A percentile compares a stretch with the other conserved stretches of the same genome.
These are phyloP conservation scores for Umbelopsis sp. DNA, from an alignment of 371 early-diverging fungal genomes.

Conservation along the genomic window DNA sequence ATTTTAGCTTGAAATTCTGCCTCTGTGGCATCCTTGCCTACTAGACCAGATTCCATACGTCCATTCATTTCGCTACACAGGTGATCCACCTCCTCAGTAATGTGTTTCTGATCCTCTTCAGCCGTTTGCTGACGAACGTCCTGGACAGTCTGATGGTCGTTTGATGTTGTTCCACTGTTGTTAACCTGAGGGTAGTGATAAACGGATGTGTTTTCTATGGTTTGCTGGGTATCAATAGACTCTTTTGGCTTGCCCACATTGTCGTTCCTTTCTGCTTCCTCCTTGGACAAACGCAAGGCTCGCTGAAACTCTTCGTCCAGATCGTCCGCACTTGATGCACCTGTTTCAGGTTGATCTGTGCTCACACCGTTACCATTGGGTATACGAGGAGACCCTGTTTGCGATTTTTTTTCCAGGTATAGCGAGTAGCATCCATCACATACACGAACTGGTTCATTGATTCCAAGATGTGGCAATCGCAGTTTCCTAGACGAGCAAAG, in stretches of 20 bases:
- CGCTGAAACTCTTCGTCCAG: conserved; percentile 84
- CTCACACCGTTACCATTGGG: conserved; percentile 14
- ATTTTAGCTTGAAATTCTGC: not conserved
- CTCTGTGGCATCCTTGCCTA: not conserved
- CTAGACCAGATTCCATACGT: not conserved
- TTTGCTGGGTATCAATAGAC: no score
- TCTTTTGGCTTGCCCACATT: not conserved
- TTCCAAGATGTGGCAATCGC: conserved; percentile 86
- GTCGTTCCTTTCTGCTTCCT: conserved; percentile 65
- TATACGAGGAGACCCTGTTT: conserved; percentile 20
- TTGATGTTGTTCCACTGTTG: not conserved
- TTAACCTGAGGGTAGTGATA: not conserved
- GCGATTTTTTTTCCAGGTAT: conserved; percentile 51
- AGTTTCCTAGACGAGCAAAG: conserved; percentile 88
- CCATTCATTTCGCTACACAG: not conserved
- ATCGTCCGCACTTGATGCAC: conserved; percentile 43
- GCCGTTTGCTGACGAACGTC: not conserved
- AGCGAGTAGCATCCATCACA: conserved; percentile 90
- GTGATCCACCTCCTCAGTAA: not conserved
- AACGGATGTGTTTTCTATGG: no score
- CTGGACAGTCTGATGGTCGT: not conserved
- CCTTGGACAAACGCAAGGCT: conserved; percentile 89
- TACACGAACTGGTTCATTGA: conserved; percentile 89
- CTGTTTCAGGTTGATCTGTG: not conserved
- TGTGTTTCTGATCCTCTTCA: not conserved